Evolutionary conservation across 495 filamentous ascomycete species (phyloP).

Genomic region (Pseudevernia furfuracea): DNA sequence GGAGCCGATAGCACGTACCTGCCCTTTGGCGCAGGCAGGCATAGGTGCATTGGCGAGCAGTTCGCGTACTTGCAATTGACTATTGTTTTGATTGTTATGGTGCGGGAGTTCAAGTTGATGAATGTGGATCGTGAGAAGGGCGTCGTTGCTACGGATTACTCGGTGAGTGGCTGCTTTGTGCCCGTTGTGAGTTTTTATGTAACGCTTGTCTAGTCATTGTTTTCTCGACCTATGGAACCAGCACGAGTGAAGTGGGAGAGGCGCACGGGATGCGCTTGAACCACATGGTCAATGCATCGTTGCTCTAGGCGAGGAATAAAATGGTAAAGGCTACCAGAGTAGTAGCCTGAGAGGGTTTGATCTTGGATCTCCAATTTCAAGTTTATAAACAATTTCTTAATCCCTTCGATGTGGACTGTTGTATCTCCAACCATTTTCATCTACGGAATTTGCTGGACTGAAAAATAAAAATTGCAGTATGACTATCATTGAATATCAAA

Average conservation of each 20-base stretch:
- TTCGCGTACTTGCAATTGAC: slow-evolving; percentile 93
- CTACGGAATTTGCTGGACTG: too few relatives aligned
- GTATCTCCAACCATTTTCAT: too few relatives aligned
- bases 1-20: slow-evolving; percentile 82
- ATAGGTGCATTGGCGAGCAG: slow-evolving; percentile 94
- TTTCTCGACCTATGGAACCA: slow-evolving; percentile 53
- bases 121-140: slow-evolving; percentile 61
- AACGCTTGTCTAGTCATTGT: slow-evolving; percentile 30
- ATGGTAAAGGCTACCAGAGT: too few relatives aligned
- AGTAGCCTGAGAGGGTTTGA: too few relatives aligned
- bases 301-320: not conserved
- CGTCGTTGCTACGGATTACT: slow-evolving; percentile 79
- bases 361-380: too few relatives aligned
- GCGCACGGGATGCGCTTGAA: slow-evolving; percentile 27
- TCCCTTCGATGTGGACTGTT: too few relatives aligned
- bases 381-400: too few relatives aligned
- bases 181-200: not conserved
- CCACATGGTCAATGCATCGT: not conserved
- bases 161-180: slow-evolving; percentile 40
- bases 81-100: slow-evolving; percentile 64
- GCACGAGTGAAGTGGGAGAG: slow-evolving; percentile 60
- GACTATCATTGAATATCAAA: too few relatives aligned
- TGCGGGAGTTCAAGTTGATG: slow-evolving; percentile 66
- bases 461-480: too few relatives aligned
- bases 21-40: slow-evolving; percentile 91